A percentile compares a stretch with the other conserved stretches of the same genome.
These are phyloP conservation scores for Chytriomyces hyalinus DNA, from an alignment of 192 early-diverging fungal species.

Conservation along the genomic window DNA sequence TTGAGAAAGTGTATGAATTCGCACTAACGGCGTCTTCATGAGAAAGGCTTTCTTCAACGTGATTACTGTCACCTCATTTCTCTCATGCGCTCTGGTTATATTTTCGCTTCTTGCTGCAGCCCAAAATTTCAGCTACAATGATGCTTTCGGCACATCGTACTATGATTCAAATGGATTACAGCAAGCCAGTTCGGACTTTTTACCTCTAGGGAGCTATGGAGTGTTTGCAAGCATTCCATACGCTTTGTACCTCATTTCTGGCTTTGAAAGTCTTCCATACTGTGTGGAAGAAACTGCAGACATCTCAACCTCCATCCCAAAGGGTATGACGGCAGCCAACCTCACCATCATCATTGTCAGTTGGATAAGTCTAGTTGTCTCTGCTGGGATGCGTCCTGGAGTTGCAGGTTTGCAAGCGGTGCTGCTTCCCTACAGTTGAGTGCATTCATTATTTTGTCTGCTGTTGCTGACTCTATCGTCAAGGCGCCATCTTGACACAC, in stretches of 20 bases:
- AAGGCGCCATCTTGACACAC: too few relatives aligned
- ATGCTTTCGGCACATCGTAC: neutral
- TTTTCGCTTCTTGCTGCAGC: neutral
- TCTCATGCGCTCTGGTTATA: neutral
- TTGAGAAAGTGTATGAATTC: too few relatives aligned
- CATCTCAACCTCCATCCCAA: too few relatives aligned
- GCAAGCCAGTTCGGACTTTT: neutral
- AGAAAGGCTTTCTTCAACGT: neutral
- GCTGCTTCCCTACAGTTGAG: neutral
- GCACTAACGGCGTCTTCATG: too few relatives aligned
- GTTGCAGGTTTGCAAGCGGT: too few relatives aligned
- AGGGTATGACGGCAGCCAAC: too few relatives aligned
- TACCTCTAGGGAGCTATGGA: neutral
- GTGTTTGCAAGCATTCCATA: conserved; percentile 3
- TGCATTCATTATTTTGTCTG: too few relatives aligned
- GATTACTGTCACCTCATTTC: neutral
- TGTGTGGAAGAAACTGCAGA: too few relatives aligned
- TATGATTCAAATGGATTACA: neutral
- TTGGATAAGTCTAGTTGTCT: too few relatives aligned
- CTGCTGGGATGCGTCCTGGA: too few relatives aligned
- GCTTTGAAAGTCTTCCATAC: conserved; percentile 5
- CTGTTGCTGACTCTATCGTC: too few relatives aligned
- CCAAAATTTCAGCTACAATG: neutral
- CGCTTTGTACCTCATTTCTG: conserved; percentile 1
- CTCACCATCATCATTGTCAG: too few relatives aligned